These are phyloP conservation scores for Gaillardinia entomophila DNA, from an alignment of 805 yeast genomes.

Conservation along the genomic window DNA sequence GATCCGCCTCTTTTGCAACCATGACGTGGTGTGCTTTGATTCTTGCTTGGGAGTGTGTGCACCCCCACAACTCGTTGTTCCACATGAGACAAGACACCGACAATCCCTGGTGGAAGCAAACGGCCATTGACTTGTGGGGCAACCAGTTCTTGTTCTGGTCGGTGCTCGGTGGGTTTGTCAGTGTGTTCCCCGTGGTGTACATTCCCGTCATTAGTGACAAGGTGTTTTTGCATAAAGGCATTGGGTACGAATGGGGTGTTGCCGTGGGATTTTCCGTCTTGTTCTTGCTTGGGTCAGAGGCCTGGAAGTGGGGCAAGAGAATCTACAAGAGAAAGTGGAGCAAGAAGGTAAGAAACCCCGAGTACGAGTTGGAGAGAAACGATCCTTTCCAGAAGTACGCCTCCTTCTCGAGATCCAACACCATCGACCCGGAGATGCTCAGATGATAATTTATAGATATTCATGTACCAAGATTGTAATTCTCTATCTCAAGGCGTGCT, in stretches of 20 bases:
- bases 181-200: conserved; percentile 36
- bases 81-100: conserved; percentile 32
- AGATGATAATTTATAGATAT: no score
- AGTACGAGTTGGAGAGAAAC: conserved; percentile 55
- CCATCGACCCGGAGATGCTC: conserved; percentile 24
- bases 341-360: conserved; percentile 35
- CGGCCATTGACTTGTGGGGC: conserved; percentile 27
- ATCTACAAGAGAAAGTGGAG: conserved; percentile 17
- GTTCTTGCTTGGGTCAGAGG: conserved; percentile 30
- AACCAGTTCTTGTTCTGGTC: conserved; percentile 36
- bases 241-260: conserved; percentile 36
- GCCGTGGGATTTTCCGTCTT: conserved; percentile 25
- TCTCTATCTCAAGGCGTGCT: conserved; percentile 15
- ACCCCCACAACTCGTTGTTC: conserved; percentile 29
- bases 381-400: conserved; percentile 61
- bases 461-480: no score
- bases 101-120: conserved; percentile 31
- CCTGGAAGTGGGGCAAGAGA: conserved; percentile 35
- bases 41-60: conserved; percentile 37
- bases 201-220: conserved; percentile 36
- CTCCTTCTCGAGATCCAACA: conserved; percentile 49
- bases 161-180: conserved; percentile 26
- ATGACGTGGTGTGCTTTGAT: conserved; percentile 39
- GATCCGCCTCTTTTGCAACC: conserved; percentile 33
- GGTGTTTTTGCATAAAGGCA: conserved; percentile 33